phyloP scores from a whole-genome alignment of 2,329 filamentous ascomycete species.

The Ophiostoma novo-ulmi region DNA sequence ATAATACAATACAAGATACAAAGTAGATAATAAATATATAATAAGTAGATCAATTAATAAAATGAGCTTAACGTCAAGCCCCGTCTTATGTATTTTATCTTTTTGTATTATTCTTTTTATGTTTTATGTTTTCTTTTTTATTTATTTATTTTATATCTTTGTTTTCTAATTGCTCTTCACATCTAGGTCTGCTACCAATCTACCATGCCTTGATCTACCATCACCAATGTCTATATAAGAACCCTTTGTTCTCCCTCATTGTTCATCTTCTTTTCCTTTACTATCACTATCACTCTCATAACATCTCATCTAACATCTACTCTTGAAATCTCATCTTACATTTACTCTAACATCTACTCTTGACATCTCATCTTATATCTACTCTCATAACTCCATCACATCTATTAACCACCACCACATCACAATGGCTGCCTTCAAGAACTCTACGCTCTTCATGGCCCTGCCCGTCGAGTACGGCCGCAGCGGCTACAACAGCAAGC shows the following conservation, averaged over 20 bases:
- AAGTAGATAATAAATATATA: not conserved
- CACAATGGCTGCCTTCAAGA: conserved; percentile 35
- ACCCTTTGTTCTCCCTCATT: not conserved
- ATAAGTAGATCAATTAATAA: not conserved
- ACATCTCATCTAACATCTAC: too few relatives aligned
- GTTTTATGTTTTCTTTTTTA: not conserved
- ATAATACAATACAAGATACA: conserved; percentile 2
- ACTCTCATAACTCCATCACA: not conserved
- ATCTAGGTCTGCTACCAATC: not conserved
- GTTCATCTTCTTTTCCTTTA: not conserved
- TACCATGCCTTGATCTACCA: not conserved
- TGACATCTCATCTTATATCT: too few relatives aligned
- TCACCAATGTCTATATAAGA: not conserved
- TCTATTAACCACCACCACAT: not conserved
- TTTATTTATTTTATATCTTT: not conserved
- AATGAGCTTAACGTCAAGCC: not conserved
- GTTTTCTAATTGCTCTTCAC: not conserved
- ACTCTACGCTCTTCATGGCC: conserved; percentile 30
- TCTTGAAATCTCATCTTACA: too few relatives aligned
- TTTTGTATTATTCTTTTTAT: not conserved
- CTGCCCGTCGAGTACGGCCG: conserved; percentile 39
- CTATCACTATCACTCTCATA: not conserved
- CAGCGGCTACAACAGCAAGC: conserved; percentile 40
- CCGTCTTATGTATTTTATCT: not conserved
- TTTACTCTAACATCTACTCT: not conserved